These are phyloP conservation scores for Phoma herbarum DNA, from an alignment of 2,329 filamentous ascomycete genomes.

Conservation along the genomic window DNA sequence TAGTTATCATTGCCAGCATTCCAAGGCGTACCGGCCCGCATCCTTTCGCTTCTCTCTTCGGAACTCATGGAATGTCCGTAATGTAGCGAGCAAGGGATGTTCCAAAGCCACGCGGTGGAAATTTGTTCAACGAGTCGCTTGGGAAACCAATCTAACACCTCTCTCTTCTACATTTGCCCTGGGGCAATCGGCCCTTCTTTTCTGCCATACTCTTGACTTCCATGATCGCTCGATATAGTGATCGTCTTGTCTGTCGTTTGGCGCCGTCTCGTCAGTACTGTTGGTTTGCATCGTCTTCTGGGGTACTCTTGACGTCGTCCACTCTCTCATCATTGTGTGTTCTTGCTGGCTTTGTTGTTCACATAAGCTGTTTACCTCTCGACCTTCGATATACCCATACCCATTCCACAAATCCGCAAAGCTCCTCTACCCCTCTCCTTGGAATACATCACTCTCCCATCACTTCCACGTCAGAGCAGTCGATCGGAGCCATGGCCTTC, in stretches of 20 bases:
- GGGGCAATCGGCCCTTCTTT: conserved; percentile 10
- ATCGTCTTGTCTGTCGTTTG: conserved; percentile 9
- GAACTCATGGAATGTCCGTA: conserved; percentile 40
- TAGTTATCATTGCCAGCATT: conserved; percentile 25
- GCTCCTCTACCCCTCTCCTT: conserved; percentile 1
- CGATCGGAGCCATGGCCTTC: conserved; percentile 32
- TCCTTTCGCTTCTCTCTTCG: conserved; percentile 18
- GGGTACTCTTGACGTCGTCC: no score
- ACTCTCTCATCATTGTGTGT: conserved; percentile 11
- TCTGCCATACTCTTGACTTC: conserved; percentile 12
- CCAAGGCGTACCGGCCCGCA: conserved; percentile 21
- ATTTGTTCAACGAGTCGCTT: conserved; percentile 32
- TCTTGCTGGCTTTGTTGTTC: conserved; percentile 17
- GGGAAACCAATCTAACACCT: conserved; percentile 31
- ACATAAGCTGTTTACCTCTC: conserved; percentile 26
- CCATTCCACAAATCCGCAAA: conserved; percentile 7
- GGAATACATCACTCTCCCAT: not conserved
- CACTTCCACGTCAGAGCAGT: conserved; percentile 1
- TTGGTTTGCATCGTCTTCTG: conserved; percentile 14
- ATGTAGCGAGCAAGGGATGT: conserved; percentile 45
- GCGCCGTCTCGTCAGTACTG: conserved; percentile 12
- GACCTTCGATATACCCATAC: conserved; percentile 15
- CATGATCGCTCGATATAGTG: conserved; percentile 15
- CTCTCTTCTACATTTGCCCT: conserved; percentile 11
- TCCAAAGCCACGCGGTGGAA: conserved; percentile 26